Conservation (phyloP, 257 asterid genomes). For the Eucommia ulmoides region DNA sequence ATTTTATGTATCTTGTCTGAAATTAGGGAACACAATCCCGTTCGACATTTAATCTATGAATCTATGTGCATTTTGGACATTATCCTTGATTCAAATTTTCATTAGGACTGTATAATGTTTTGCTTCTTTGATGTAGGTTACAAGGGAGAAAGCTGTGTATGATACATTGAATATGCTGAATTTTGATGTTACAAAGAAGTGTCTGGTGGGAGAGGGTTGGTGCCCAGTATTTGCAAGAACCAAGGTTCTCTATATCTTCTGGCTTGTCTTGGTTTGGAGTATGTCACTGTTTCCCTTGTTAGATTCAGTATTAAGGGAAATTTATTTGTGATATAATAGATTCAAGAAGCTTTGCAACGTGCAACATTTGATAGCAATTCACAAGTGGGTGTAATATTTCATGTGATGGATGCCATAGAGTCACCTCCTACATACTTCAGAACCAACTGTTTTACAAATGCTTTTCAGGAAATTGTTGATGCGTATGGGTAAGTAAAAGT, state of each 20-base stretch:
- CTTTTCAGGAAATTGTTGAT: slow-evolving; percentile 96
- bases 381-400: slow-evolving; percentile 88
- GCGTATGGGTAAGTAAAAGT: slow-evolving; percentile 97
- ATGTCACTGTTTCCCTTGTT: slow-evolving; percentile 9
- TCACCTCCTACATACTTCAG: slow-evolving; percentile 91
- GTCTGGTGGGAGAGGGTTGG: slow-evolving; percentile 99
- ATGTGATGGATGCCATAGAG: slow-evolving; percentile 75
- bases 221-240: slow-evolving; percentile 84
- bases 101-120: no score
- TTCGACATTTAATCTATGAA: background rate
- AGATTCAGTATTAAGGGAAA: slow-evolving; percentile 10
- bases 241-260: slow-evolving; percentile 33
- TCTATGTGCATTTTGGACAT: no score
- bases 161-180: slow-evolving; percentile 90
- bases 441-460: slow-evolving; percentile 67
- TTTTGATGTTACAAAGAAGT: slow-evolving; percentile 95
- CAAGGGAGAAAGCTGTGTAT: slow-evolving; percentile 89
- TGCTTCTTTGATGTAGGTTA: slow-evolving; percentile 48
- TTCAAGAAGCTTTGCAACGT: slow-evolving; percentile 86
- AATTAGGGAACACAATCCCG: background rate
- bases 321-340: slow-evolving; percentile 36
- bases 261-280: slow-evolving; percentile 7
- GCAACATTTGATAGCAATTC: slow-evolving; percentile 93
- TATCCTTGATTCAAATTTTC: background rate
- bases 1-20: background rate